These are phyloP conservation scores for Solanum acaule DNA, from an alignment of 257 asterid species.

Conservation along the genomic window DNA sequence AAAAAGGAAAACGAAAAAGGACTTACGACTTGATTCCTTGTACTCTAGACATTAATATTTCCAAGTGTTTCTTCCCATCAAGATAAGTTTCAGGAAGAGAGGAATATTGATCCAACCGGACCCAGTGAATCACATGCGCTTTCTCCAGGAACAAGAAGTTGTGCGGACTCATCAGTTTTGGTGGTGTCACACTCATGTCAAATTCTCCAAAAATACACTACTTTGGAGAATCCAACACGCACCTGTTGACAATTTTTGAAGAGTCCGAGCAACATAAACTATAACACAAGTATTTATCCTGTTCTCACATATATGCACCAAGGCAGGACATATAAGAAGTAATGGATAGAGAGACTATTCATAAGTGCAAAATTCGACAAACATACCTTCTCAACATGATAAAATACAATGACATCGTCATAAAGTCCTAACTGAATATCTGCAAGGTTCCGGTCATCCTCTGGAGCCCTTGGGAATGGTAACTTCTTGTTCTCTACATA, in stretches of 20 bases:
- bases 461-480: conserved; percentile 59
- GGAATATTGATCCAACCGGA: too few relatives aligned
- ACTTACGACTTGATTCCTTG: conserved; percentile 44
- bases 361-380: not conserved
- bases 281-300: not conserved
- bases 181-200: too few relatives aligned
- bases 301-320: not conserved
- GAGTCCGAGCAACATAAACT: not conserved
- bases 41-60: too few relatives aligned
- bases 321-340: not conserved
- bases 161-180: too few relatives aligned
- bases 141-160: too few relatives aligned
- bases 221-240: not conserved
- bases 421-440: conserved; percentile 91
- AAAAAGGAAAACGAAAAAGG: not conserved
- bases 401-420: conserved; percentile 76
- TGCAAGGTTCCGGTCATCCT: conserved; percentile 62
- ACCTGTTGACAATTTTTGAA: too few relatives aligned
- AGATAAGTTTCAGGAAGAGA: too few relatives aligned
- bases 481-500: conserved; percentile 60
- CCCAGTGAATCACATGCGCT: too few relatives aligned
- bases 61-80: too few relatives aligned
- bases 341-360: not conserved
- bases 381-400: conserved; percentile 15
- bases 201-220: too few relatives aligned